phyloP scores from a whole-genome alignment of 495 filamentous ascomycete genomes.

The Filosporella fistucella region DNA sequence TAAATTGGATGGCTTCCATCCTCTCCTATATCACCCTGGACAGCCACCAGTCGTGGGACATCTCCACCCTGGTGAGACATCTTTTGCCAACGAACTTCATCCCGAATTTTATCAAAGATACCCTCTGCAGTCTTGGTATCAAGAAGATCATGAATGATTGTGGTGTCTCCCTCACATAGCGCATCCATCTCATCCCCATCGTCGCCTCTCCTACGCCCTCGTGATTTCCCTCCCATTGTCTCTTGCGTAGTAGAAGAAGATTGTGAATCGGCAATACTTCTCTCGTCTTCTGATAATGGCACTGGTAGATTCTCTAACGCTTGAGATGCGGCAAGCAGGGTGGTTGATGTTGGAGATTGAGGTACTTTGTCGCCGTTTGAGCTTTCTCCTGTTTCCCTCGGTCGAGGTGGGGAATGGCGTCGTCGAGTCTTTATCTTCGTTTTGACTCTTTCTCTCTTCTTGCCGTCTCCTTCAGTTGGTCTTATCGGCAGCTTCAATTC shows the following conservation, averaged over 20 bases:
- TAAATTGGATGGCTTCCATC: conserved; percentile 88
- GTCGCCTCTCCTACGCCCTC: neutral
- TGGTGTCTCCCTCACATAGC: conserved; percentile 73
- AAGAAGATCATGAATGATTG: conserved; percentile 66
- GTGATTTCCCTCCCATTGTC: neutral
- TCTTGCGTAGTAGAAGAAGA: neutral
- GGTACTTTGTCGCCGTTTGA: neutral
- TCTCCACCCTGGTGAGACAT: conserved; percentile 93
- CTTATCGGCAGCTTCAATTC: conserved; percentile 10
- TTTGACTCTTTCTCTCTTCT: conserved; percentile 25
- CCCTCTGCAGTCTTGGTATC: conserved; percentile 40
- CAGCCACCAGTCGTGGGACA: conserved; percentile 89
- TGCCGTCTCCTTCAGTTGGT: conserved; percentile 3
- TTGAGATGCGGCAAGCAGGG: neutral
- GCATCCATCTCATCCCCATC: conserved; percentile 10
- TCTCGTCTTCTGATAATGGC: neutral
- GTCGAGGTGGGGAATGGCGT: conserved; percentile 15
- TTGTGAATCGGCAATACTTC: neutral
- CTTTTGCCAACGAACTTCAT: conserved; percentile 81
- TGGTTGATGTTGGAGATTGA: neutral
- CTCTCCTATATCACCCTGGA: conserved; percentile 66
- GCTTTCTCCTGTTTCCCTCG: conserved; percentile 1
- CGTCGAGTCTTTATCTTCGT: conserved; percentile 19
- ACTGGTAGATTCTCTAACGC: conserved; percentile 6
- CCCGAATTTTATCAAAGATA: conserved; percentile 64